These are phyloP conservation scores for Pseudonectria foliicola DNA, from an alignment of 2,329 filamentous ascomycete species.

Conservation along the genomic window DNA sequence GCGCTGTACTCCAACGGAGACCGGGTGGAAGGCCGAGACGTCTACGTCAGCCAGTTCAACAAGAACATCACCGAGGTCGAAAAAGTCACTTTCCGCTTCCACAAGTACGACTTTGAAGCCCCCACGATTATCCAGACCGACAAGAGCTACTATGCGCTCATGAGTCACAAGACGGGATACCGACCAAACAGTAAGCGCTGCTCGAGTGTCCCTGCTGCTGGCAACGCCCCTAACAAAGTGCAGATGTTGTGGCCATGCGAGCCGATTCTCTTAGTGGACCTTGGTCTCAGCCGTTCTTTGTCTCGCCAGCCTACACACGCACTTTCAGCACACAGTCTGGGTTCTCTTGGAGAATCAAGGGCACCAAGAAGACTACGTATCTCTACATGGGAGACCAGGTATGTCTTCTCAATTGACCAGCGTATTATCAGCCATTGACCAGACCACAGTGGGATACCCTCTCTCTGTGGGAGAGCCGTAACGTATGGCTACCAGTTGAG, in stretches of 20 bases:
- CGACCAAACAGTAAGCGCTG: constrained; percentile 42
- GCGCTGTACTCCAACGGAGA: constrained; percentile 56
- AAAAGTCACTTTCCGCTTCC: constrained; percentile 45
- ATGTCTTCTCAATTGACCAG: constrained; percentile 1
- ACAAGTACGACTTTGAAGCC: constrained; percentile 54
- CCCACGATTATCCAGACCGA: constrained; percentile 55
- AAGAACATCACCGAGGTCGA: constrained; percentile 43
- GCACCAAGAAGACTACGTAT: constrained; percentile 39
- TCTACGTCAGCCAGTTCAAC: constrained; percentile 50
- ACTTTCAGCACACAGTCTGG: constrained; percentile 47
- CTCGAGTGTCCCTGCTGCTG: accelerated
- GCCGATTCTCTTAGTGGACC: constrained; percentile 41
- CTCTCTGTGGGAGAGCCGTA: constrained; percentile 47
- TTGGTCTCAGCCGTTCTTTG: constrained; percentile 46
- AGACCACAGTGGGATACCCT: constrained; percentile 37
- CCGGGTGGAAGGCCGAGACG: constrained; percentile 44
- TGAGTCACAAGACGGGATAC: constrained; percentile 59
- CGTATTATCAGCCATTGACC: no score
- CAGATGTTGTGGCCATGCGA: constrained; percentile 47
- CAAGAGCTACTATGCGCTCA: constrained; percentile 51
- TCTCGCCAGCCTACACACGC: constrained; percentile 41
- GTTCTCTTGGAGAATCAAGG: constrained; percentile 39
- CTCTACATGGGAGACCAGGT: constrained; percentile 41
- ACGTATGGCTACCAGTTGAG: constrained; percentile 47
- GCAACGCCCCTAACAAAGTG: background rate